Evolutionary conservation across 1,139 yeast species (phyloP).

Genomic region (Arxiozyma slooffiae): DNA sequence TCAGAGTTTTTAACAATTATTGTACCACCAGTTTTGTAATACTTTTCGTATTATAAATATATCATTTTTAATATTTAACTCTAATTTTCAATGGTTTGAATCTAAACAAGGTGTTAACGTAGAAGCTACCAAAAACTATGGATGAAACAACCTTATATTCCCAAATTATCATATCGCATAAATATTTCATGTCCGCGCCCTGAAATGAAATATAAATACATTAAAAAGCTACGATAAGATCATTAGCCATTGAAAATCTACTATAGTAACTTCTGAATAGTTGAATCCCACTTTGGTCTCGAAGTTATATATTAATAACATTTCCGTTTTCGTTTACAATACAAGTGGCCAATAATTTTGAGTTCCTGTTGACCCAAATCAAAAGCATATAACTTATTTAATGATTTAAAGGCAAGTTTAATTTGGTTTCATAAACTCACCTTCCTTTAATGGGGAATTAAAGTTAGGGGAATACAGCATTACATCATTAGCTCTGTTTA

Average conservation of each 20-base stretch:
- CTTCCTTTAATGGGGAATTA: conserved; percentile 16
- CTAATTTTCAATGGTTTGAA: conserved; percentile 21
- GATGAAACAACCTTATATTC: conserved; percentile 17
- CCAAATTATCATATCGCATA: conserved; percentile 23
- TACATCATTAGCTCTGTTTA: conserved; percentile 22
- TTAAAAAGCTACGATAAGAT: conserved; percentile 14
- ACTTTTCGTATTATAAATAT: conserved; percentile 14
- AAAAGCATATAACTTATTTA: conserved; percentile 24
- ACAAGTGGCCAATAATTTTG: conserved; percentile 22
- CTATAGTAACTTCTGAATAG: conserved; percentile 19
- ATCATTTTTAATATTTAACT: conserved; percentile 10
- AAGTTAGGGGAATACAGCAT: conserved; percentile 22
- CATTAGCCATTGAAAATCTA: conserved; percentile 28
- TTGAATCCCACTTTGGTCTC: conserved; percentile 24
- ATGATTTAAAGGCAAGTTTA: conserved; percentile 26
- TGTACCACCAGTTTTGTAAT: conserved; percentile 26
- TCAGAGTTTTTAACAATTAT: conserved; percentile 14
- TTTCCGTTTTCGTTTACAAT: conserved; percentile 26
- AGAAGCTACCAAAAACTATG: conserved; percentile 10
- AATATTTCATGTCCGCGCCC: conserved; percentile 11
- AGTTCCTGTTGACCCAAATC: conserved; percentile 18
- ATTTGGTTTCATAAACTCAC: conserved; percentile 18
- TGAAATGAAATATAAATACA: conserved; percentile 24
- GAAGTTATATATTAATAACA: conserved; percentile 22
- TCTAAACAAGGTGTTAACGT: conserved; percentile 20